Evolutionary conservation across 306 rosid genomes (phyloP).

Genomic region (Prunus salicina): DNA sequence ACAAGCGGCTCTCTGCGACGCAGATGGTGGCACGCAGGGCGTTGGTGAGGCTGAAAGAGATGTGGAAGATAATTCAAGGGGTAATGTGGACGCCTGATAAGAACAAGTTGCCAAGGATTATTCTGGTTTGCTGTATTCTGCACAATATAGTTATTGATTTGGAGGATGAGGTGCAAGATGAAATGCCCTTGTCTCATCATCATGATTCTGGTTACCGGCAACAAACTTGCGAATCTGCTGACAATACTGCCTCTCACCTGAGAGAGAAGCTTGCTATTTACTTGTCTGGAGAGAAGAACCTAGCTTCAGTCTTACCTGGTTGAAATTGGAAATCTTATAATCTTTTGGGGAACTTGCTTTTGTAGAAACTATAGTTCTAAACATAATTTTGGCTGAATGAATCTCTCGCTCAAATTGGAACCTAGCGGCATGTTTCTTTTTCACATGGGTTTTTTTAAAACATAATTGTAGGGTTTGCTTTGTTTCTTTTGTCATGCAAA

Average conservation of each 20-base stretch:
- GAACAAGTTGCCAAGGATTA: constrained; percentile 69
- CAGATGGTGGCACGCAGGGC: constrained; percentile 75
- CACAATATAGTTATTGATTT: constrained; percentile 79
- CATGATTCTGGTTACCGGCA: constrained; percentile 69
- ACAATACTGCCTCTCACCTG: constrained; percentile 31
- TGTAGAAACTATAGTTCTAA: not conserved
- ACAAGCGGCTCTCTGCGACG: constrained; percentile 56
- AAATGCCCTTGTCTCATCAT: constrained; percentile 43
- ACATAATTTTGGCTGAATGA: not conserved
- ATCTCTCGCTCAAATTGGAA: too few relatives aligned
- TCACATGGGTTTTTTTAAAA: too few relatives aligned
- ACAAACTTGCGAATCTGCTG: constrained; percentile 55
- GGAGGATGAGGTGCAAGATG: constrained; percentile 60
- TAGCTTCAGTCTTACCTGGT: constrained; percentile 1
- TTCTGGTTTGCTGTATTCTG: constrained; percentile 80
- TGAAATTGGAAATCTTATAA: not conserved
- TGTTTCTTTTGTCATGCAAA: too few relatives aligned
- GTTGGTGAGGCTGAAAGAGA: constrained; percentile 68
- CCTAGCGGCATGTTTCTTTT: too few relatives aligned
- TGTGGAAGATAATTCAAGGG: constrained; percentile 79
- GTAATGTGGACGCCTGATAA: constrained; percentile 91
- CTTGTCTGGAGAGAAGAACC: constrained; percentile 36
- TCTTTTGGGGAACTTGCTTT: not conserved
- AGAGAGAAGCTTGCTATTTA: constrained; percentile 65
- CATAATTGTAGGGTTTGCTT: too few relatives aligned